Evolutionary conservation across 164 flowering plant species (phyloP).

Genomic region (Piper betle): DNA sequence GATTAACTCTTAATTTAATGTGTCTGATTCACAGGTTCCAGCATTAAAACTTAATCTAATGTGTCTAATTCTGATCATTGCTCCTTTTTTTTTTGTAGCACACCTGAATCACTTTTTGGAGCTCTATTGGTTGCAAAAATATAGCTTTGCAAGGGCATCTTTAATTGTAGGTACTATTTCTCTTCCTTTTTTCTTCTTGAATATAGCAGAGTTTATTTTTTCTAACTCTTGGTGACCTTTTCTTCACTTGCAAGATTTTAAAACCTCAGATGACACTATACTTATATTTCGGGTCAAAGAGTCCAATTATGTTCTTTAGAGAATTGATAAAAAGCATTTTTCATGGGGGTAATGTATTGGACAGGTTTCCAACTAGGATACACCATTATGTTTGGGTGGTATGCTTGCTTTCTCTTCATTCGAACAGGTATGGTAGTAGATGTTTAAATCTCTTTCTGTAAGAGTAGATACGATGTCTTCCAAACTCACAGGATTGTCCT

Average conservation of each 20-base stretch:
- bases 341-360: not conserved
- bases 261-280: no score
- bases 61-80: not conserved
- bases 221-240: not conserved
- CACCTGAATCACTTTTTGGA: constrained; percentile 82
- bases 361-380: constrained; percentile 91
- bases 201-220: not conserved
- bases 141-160: constrained; percentile 39
- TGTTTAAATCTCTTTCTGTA: not conserved
- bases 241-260: no score
- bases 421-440: constrained; percentile 55
- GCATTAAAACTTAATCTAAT: not conserved
- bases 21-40: not conserved
- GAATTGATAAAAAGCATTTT: not conserved
- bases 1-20: not conserved
- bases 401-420: constrained; percentile 81
- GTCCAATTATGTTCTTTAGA: not conserved
- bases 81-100: constrained; percentile 35
- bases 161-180: constrained; percentile 60
- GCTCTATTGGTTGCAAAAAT: constrained; percentile 35
- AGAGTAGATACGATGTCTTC: not conserved
- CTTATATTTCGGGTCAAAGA: no score
- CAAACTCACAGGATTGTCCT: no score
- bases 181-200: constrained; percentile 1
- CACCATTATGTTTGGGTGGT: constrained; percentile 80